Base-by-base conservation (phyloP, 2,329 filamentous ascomycete genomes). In the Phaeosphaeria sp. region DNA sequence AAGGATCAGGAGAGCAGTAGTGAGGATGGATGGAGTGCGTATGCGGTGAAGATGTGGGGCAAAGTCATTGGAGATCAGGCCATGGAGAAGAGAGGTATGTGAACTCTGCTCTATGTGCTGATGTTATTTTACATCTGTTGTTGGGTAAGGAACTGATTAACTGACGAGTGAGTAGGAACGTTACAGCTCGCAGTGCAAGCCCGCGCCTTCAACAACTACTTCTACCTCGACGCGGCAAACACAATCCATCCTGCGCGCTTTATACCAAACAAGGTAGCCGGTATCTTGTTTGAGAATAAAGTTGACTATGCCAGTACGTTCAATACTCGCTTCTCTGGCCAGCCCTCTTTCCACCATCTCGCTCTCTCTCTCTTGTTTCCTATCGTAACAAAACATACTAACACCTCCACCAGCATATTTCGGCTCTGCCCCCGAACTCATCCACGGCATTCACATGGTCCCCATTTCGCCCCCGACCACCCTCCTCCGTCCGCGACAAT, bases 41-140 rank as follows among this genome's bases (percentile, higher is more conserved):
- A 95, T 76, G 92, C 90, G 0, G 78, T 97, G 71, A 96, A 97
- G 82, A 92, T 98, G 89, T 98, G 95, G 95, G 95, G 93, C 4
- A 84, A 83, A 33, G 89, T 90, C 2, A 88, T 84, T 62, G 88
- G 89, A n/a, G 89, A 98, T 77, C 78, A 77, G 5, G 88, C 89
- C 65, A 89, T 97, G 85, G 92, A 94, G 75, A 89, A 90, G 48
- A 84, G 92, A 71, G 73, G 73, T 71, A 65, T 43, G 62, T 9
- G 25, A 4, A 27, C 25, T 27, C 4, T 27, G 9, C 9, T 9
- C 9, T 5, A 4, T 27, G 25, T 27, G 25, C 20, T 47, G n/a
- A 6, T 33, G n/a, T n/a, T n/a, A n/a, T n/a, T n/a, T n/a, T n/a
- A n/a, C n/a, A n/a, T n/a, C n/a, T 11, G 4, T 1, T 6, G 7